Percentiles rank a stretch among this genome's conserved stretches.
Evolutionary conservation across 2,329 filamentous ascomycete genomes (phyloP).

Genomic region (Colletotrichum sojae): DNA sequence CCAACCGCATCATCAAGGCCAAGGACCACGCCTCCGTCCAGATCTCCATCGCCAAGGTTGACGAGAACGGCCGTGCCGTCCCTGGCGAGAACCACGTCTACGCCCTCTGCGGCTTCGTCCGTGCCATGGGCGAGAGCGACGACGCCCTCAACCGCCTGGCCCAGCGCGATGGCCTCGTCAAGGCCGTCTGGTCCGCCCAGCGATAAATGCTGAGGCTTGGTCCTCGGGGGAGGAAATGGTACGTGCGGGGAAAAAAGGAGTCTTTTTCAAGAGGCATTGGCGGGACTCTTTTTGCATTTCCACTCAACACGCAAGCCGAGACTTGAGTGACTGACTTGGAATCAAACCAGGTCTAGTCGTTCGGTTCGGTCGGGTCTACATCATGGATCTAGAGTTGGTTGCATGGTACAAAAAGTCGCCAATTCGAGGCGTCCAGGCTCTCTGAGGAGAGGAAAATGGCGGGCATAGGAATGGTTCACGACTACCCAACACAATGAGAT

Average conservation of each 20-base stretch:
- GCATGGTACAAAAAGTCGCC: slow-evolving; percentile 43
- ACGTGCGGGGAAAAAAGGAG: slow-evolving; percentile 22
- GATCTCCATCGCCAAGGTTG: slow-evolving; percentile 97
- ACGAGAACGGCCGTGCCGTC: slow-evolving; percentile 95
- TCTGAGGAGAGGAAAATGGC: slow-evolving; percentile 42
- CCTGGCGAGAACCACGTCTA: slow-evolving; percentile 98
- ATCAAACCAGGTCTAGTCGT: slow-evolving; percentile 36
- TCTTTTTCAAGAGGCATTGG: neutral
- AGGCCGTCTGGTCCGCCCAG: slow-evolving; percentile 92
- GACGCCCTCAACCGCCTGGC: slow-evolving; percentile 95
- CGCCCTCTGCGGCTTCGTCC: slow-evolving; percentile 97
- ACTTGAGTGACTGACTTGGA: slow-evolving; percentile 17
- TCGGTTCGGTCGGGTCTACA: slow-evolving; percentile 43
- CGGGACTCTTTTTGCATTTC: slow-evolving; percentile 5
- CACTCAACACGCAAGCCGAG: neutral
- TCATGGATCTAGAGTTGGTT: slow-evolving; percentile 44
- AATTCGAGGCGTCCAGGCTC: slow-evolving; percentile 63
- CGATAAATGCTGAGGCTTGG: slow-evolving; percentile 62
- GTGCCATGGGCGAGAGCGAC: slow-evolving; percentile 97
- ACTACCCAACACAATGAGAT: slow-evolving; percentile 43
- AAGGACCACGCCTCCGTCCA: slow-evolving; percentile 99
- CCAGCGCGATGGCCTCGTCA: slow-evolving; percentile 96
- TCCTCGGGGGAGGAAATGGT: slow-evolving; percentile 39
- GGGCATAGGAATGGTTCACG: slow-evolving; percentile 41
- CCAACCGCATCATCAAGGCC: slow-evolving; percentile 99